Conservation (phyloP, 139 green algal genomes). For the Chlamydomonas schloesseri region DNA sequence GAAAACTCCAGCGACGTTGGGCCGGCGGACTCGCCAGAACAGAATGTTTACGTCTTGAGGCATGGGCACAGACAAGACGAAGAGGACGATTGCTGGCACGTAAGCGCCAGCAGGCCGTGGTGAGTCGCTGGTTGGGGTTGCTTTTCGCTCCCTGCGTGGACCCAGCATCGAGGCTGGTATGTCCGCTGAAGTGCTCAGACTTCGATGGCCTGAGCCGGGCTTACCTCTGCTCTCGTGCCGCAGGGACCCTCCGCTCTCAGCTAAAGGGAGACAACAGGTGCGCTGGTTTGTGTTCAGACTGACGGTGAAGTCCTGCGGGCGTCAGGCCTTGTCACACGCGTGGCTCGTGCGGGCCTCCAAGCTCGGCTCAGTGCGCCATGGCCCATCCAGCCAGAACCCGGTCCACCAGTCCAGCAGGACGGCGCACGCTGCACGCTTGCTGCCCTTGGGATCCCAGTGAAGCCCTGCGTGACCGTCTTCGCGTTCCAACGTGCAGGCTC, state of each 20-base stretch:
- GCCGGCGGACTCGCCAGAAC: background rate
- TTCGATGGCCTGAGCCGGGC: too few species aligned
- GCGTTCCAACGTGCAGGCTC: slow-evolving; percentile 20
- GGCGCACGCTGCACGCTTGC: too few species aligned
- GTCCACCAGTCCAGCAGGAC: too few species aligned
- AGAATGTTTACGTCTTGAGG: slow-evolving; percentile 53
- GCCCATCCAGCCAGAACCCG: too few species aligned
- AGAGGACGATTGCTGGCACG: slow-evolving; percentile 47
- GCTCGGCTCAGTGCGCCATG: too few species aligned
- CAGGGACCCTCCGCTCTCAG: slow-evolving; percentile 45
- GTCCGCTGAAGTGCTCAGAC: too few species aligned
- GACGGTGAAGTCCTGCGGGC: background rate
- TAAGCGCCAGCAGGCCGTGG: slow-evolving; percentile 38
- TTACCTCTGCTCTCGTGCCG: too few species aligned
- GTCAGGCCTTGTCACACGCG: background rate
- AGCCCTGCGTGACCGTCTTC: too few species aligned
- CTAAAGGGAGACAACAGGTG: slow-evolving; percentile 45
- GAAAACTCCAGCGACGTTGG: background rate
- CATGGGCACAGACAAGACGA: slow-evolving; percentile 59
- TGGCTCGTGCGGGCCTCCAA: background rate
- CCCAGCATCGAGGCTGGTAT: too few species aligned
- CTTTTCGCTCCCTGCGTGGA: too few species aligned
- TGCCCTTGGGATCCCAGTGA: too few species aligned
- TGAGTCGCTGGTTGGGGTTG: background rate
- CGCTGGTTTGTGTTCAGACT: background rate